Evolutionary conservation across 179 eudicot species (phyloP).

Genomic region (Silene vulgaris): DNA sequence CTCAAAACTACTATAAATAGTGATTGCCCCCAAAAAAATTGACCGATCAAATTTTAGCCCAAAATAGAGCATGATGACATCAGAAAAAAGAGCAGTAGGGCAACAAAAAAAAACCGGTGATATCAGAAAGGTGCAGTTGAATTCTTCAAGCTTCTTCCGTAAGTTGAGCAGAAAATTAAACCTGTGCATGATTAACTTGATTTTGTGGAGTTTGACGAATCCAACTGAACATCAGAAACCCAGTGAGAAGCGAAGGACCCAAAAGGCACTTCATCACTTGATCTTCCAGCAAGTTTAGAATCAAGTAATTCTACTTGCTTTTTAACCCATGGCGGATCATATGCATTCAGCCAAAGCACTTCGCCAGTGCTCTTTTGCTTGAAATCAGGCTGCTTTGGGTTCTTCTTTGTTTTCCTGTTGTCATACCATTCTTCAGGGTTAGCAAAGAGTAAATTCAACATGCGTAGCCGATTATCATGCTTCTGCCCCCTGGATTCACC

Average conservation of each 20-base stretch:
- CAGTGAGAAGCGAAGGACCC: constrained; percentile 19
- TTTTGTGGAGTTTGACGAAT: not conserved
- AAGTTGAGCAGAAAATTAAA: not conserved
- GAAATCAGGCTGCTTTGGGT: constrained; percentile 55
- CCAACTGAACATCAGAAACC: constrained; percentile 25
- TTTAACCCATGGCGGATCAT: constrained; percentile 72
- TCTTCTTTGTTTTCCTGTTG: constrained; percentile 40
- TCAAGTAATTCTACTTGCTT: constrained; percentile 51
- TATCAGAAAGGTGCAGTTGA: not conserved
- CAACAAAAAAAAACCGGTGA: no score
- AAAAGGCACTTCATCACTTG: constrained; percentile 7
- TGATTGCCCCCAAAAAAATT: no score
- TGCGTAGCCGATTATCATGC: constrained; percentile 37
- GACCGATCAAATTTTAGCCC: no score
- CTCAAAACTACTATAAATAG: no score
- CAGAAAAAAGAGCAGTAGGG: no score
- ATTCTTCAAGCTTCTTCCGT: not conserved
- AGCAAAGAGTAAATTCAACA: constrained; percentile 67
- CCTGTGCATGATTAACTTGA: not conserved
- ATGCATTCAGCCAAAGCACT: constrained; percentile 50
- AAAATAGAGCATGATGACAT: no score
- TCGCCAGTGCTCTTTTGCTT: constrained; percentile 60
- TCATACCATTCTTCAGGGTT: constrained; percentile 74
- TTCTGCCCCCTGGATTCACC: constrained; percentile 33
- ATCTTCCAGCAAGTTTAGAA: constrained; percentile 30